Base-by-base conservation (phyloP, 306 rosid genomes). In the Psophocarpus tetragonolobus region DNA sequence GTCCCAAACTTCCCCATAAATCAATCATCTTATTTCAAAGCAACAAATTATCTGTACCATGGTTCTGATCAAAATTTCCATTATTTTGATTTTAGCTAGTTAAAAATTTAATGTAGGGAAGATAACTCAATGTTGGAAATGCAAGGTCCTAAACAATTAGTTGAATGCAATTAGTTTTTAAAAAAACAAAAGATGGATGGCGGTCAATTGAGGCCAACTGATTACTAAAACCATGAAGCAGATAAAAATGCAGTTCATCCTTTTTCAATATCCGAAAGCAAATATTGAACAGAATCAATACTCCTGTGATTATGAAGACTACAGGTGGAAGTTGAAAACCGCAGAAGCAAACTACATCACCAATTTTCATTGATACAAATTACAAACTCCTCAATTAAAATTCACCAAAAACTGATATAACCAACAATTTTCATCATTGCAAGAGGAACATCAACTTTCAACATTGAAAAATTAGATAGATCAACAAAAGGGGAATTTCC, bases 281-380 rank as follows among this genome's bases (percentile, higher is more conserved):
- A 69, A 66, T 21, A 44, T 7, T 17, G 21, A 74, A 58, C 57
- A 24, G 3, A 23, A 67, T 66, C 75, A 42, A 44, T 17, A 42
- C 73, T 27, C 23, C 38, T 14, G 13, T 29, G 54, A 48, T 57
- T 17, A 23, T 5, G 61, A 60, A 21, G 26, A 71, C 14, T 58
- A 41, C 54, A 76, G 58, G 23, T 14, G 62, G 27, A 77, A 76
- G 62, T 30, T 70, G 4, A 70, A 63, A 39, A 68, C 79, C 39
- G 51, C n/a, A 60, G 44, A 70, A 76, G 67, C 61, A 61, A 44
- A 51, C 51, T 39, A 62, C 10, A 35, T 54, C 21, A 12, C 39
- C 47, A 81, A 44, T 23, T 29, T 33, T 56, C n/a, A 65, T 26
- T 54, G 38, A 73, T 38, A 53, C 5, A 17, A 80, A 64, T 50